These are phyloP conservation scores for Casuarina glauca DNA, from an alignment of 306 rosid genomes.

Conservation along the genomic window DNA sequence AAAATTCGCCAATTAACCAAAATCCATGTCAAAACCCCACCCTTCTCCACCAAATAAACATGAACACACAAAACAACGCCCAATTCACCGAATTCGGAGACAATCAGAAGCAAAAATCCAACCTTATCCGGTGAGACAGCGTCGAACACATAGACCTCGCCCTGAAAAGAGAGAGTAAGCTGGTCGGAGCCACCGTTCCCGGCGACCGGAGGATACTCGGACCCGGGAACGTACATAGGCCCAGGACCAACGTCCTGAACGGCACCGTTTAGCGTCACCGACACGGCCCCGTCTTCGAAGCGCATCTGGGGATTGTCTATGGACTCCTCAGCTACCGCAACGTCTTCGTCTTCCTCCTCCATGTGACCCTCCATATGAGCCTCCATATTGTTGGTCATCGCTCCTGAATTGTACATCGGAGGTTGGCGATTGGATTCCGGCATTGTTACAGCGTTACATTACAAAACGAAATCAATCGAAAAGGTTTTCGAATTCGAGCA, in stretches of 20 bases:
- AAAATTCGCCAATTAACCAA: neutral
- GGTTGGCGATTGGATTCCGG: constrained; percentile 38
- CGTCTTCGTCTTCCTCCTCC: constrained; percentile 51
- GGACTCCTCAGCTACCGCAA: constrained; percentile 41
- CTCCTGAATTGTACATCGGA: constrained; percentile 34
- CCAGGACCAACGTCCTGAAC: constrained; percentile 27
- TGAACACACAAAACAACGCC: neutral
- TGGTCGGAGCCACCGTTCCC: constrained; percentile 46
- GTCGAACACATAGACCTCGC: constrained; percentile 61
- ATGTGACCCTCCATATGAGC: constrained; percentile 34
- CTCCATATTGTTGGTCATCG: constrained; percentile 24
- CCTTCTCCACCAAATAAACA: neutral
- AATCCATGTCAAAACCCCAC: neutral
- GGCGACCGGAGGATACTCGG: constrained; percentile 37
- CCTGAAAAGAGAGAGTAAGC: constrained; percentile 57
- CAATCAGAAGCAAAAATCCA: neutral
- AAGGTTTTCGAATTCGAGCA: neutral
- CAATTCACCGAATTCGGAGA: neutral
- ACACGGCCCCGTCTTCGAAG: constrained; percentile 35
- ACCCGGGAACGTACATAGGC: constrained; percentile 27
- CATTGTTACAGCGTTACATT: constrained; percentile 18
- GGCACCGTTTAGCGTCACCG: constrained; percentile 28
- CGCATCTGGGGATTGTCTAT: constrained; percentile 52
- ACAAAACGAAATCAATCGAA: neutral
- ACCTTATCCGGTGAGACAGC: constrained; percentile 61